Conservation (phyloP, 169 alveolate species). For the Eimeria mitis region DNA sequence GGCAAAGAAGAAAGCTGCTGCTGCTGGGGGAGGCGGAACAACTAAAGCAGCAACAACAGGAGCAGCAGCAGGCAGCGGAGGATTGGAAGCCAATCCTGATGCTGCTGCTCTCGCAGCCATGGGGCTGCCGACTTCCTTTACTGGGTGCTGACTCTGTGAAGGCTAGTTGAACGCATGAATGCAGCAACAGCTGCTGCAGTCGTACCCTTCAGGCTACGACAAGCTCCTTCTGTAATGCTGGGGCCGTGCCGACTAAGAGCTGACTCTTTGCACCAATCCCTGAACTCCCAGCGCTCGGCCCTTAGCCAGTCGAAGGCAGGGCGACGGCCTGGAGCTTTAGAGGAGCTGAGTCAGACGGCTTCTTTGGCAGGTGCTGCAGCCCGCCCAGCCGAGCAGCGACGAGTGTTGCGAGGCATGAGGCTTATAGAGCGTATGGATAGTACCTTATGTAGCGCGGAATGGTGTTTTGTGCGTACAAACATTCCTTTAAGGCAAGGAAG, state of each 20-base stretch:
- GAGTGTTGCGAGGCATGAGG: not conserved
- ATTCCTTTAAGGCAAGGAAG: not conserved
- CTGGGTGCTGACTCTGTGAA: conserved; percentile 54
- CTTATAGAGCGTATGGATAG: not conserved
- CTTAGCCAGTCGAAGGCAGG: not conserved
- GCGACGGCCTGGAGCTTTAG: not conserved
- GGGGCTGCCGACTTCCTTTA: conserved; percentile 78
- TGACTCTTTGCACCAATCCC: not conserved
- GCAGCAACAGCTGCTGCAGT: conserved; percentile 2
- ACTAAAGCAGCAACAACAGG: not conserved
- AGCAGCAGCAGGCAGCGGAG: not conserved
- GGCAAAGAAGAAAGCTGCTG: conserved; percentile 54
- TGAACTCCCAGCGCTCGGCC: not conserved
- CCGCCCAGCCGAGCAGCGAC: not conserved
- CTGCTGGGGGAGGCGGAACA: conserved; percentile 1
- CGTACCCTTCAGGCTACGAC: not conserved
- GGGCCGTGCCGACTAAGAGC: not conserved
- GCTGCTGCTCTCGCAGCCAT: conserved; percentile 78
- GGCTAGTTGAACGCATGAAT: not conserved
- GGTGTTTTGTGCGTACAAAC: not conserved
- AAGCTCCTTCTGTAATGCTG: not conserved
- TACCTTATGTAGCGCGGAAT: not conserved
- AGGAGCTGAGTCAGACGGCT: not conserved
- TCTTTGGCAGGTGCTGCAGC: not conserved
- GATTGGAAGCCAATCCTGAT: conserved; percentile 41